phyloP scores from a whole-genome alignment of 73 alveolate species.

The Diophrys sp. region DNA sequence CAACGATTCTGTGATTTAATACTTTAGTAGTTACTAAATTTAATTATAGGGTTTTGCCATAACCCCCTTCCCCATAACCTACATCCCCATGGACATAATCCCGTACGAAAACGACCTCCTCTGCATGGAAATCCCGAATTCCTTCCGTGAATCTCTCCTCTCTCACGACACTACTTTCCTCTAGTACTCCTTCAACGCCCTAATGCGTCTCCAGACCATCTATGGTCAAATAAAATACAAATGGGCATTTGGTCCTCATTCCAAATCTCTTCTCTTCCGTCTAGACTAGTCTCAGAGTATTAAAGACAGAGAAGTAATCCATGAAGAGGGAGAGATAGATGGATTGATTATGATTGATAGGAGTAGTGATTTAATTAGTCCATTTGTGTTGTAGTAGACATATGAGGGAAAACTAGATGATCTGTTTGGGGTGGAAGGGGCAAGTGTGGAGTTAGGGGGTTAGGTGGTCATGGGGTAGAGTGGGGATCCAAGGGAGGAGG shows the following conservation, averaged over 20 bases:
- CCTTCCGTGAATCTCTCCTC: neutral
- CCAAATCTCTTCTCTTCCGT: neutral
- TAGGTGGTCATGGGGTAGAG: neutral
- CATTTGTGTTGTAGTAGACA: conserved; percentile 71
- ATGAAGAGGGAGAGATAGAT: conserved; percentile 49
- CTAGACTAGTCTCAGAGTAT: neutral
- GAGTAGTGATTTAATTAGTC: conserved; percentile 70
- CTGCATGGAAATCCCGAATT: neutral
- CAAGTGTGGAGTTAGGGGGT: conserved; percentile 3
- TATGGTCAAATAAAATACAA: neutral
- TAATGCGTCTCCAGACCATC: neutral
- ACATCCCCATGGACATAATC: neutral
- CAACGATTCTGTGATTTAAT: too few species aligned
- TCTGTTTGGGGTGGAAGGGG: conserved; percentile 49
- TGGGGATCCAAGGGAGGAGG: too few species aligned
- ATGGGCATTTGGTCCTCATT: neutral
- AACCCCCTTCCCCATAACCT: too few species aligned
- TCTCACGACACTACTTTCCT: neutral
- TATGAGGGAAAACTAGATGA: conserved; percentile 87
- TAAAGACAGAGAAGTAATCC: neutral
- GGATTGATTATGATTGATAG: conserved; percentile 75
- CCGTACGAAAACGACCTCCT: neutral
- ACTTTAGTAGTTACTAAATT: too few species aligned
- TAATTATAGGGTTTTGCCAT: too few species aligned
- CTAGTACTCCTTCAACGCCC: neutral